phyloP scores from a whole-genome alignment of 2,329 filamentous ascomycete genomes.

The Sporothrix brunneoviolacea region DNA sequence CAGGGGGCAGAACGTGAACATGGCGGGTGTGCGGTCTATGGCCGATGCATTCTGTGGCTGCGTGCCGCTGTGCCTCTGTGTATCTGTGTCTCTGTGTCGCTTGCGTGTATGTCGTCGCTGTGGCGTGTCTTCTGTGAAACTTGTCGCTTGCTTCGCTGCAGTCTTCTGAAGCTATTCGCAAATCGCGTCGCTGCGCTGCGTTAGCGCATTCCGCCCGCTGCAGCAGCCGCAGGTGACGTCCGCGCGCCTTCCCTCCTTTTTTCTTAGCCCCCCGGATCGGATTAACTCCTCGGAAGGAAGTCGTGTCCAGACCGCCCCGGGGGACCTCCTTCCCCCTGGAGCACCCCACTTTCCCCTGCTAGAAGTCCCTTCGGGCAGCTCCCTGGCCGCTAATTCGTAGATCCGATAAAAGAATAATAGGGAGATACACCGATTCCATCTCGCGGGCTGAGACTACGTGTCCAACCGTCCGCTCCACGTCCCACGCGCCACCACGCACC shows the following conservation, averaged over 20 bases:
- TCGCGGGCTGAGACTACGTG: constrained; percentile 16
- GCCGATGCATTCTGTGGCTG: neutral
- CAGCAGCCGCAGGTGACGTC: constrained; percentile 2
- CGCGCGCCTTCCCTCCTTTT: neutral
- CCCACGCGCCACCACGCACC: constrained; percentile 1
- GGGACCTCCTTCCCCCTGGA: neutral
- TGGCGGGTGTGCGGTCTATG: constrained; percentile 31
- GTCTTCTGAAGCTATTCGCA: constrained; percentile 9
- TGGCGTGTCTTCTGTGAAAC: neutral
- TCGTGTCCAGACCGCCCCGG: constrained; percentile 22
- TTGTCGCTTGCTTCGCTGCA: too few species aligned
- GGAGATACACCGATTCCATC: neutral
- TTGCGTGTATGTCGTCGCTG: neutral
- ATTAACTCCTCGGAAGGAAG: constrained; percentile 28
- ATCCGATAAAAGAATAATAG: neutral
- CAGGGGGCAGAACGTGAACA: constrained; percentile 95
- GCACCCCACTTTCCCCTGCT: constrained; percentile 1
- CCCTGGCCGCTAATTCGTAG: constrained; percentile 3
- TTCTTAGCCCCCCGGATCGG: constrained; percentile 17
- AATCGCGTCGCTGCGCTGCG: constrained; percentile 12
- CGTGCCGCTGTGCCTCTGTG: neutral
- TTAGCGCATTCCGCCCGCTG: constrained; percentile 10
- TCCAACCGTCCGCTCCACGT: constrained; percentile 9
- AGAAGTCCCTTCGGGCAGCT: neutral
- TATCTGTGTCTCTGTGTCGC: neutral